Percentiles rank a stretch among this genome's conserved stretches.
Evolutionary conservation across 495 filamentous ascomycete genomes (phyloP).

Genomic region (Trypethelium eluteriae): DNA sequence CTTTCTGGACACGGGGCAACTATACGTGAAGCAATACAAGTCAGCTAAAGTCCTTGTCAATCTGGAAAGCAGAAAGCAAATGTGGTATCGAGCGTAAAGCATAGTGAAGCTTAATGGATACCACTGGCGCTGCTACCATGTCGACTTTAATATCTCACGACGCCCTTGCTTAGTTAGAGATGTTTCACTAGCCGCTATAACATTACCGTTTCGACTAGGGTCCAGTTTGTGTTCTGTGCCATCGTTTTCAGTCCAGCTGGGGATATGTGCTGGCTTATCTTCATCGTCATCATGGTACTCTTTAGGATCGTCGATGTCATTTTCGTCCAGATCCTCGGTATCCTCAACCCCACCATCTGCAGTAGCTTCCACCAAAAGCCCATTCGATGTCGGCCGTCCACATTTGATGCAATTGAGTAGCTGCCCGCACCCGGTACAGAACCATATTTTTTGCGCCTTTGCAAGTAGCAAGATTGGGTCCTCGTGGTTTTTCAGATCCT

Average conservation of each 20-base stretch:
- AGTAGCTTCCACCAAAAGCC: slow-evolving; percentile 26
- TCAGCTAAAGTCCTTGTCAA: slow-evolving; percentile 39
- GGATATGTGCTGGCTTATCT: too few species aligned
- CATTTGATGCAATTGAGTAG: slow-evolving; percentile 46
- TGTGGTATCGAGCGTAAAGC: neutral
- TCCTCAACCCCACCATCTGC: slow-evolving; percentile 28
- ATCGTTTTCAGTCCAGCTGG: too few species aligned
- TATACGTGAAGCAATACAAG: slow-evolving; percentile 41
- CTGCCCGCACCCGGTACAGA: slow-evolving; percentile 49
- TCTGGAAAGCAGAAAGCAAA: neutral
- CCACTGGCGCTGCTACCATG: too few species aligned
- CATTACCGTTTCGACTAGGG: too few species aligned
- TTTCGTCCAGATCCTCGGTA: slow-evolving; percentile 14
- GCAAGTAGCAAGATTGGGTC: too few species aligned
- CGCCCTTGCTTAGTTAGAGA: too few species aligned
- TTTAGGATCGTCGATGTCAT: neutral
- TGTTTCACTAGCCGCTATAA: too few species aligned
- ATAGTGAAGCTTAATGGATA: neutral
- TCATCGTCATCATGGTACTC: too few species aligned
- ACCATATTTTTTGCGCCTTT: neutral
- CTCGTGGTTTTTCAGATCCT: too few species aligned
- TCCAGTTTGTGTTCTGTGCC: too few species aligned
- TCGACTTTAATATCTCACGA: too few species aligned
- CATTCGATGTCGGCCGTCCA: slow-evolving; percentile 32
- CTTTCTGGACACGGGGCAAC: slow-evolving; percentile 77